Conservation (phyloP, 805 yeast genomes). For the Ogataea methylovora region DNA sequence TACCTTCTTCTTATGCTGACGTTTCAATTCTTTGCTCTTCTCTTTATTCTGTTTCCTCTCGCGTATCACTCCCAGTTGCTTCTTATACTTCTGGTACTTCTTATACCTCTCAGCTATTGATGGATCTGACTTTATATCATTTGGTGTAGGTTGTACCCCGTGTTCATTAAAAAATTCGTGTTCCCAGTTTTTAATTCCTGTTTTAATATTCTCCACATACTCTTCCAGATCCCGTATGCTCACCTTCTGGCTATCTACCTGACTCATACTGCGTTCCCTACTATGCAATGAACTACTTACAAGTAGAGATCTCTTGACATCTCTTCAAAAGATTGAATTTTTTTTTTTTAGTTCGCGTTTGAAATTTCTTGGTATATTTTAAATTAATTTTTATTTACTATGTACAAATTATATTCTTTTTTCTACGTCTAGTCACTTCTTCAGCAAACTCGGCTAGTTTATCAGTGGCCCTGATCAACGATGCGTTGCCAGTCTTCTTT, state of each 20-base stretch:
- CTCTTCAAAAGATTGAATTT: too few relatives aligned
- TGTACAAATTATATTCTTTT: too few relatives aligned
- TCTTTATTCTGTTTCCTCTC: constrained; percentile 8
- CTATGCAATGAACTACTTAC: constrained; percentile 5
- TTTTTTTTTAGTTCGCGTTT: too few relatives aligned
- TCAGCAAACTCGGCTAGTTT: too few relatives aligned
- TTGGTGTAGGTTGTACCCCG: constrained; percentile 36
- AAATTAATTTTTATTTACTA: too few relatives aligned
- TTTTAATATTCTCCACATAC: constrained; percentile 22
- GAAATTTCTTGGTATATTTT: too few relatives aligned
- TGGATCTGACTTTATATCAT: constrained; percentile 36
- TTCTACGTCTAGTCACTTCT: too few relatives aligned
- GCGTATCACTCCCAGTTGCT: constrained; percentile 8
- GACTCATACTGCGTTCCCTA: constrained; percentile 25
- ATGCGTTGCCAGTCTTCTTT: too few relatives aligned
- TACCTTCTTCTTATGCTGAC: too few relatives aligned
- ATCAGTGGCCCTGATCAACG: too few relatives aligned
- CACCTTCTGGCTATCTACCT: neutral
- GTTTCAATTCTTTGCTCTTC: neutral
- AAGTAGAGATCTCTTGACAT: too few relatives aligned
- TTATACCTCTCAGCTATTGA: constrained; percentile 27
- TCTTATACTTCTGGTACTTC: constrained; percentile 22
- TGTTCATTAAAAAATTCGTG: constrained; percentile 28
- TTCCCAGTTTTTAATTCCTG: constrained; percentile 51
- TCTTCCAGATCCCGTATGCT: constrained; percentile 6